Conservation (phyloP, 2,329 filamentous ascomycete species). For the Aspergillus latus region DNA sequence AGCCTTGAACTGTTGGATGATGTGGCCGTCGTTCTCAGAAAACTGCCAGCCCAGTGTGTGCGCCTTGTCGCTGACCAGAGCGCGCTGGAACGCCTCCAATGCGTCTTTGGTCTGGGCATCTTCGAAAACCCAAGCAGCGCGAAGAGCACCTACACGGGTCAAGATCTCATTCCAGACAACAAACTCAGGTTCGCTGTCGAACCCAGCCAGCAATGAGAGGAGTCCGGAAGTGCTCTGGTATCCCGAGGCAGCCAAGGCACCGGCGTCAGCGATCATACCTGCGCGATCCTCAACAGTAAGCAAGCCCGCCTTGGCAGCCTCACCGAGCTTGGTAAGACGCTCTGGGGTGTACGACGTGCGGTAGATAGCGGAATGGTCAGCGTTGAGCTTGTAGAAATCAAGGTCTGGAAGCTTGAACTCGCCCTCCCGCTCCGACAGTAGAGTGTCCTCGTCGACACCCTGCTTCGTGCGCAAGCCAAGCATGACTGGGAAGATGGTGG, state of each 20-base stretch:
- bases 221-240: slow-evolving; percentile 93
- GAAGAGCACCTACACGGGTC: slow-evolving; percentile 72
- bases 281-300: slow-evolving; percentile 87
- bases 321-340: slow-evolving; percentile 80
- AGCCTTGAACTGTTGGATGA: slow-evolving; percentile 91
- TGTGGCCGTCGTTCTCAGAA: slow-evolving; percentile 78
- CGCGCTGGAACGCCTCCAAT: slow-evolving; percentile 77
- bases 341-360: slow-evolving; percentile 83
- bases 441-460: slow-evolving; percentile 75
- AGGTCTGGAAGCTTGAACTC: slow-evolving; percentile 74
- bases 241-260: slow-evolving; percentile 82
- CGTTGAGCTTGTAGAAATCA: slow-evolving; percentile 96
- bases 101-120: slow-evolving; percentile 69
- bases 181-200: slow-evolving; percentile 78
- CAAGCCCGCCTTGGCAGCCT: slow-evolving; percentile 77
- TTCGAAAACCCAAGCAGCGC: slow-evolving; percentile 86
- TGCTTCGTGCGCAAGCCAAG: slow-evolving; percentile 79
- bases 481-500: slow-evolving; percentile 85
- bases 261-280: slow-evolving; percentile 92
- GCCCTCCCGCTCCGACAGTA: slow-evolving; percentile 69
- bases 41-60: slow-evolving; percentile 90
- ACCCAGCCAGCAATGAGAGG: slow-evolving; percentile 79
- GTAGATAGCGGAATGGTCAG: slow-evolving; percentile 90
- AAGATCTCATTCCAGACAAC: slow-evolving; percentile 95
- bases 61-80: slow-evolving; percentile 74